These are phyloP conservation scores for Thelonectria discophora DNA, from an alignment of 2,329 filamentous ascomycete genomes.

Conservation along the genomic window DNA sequence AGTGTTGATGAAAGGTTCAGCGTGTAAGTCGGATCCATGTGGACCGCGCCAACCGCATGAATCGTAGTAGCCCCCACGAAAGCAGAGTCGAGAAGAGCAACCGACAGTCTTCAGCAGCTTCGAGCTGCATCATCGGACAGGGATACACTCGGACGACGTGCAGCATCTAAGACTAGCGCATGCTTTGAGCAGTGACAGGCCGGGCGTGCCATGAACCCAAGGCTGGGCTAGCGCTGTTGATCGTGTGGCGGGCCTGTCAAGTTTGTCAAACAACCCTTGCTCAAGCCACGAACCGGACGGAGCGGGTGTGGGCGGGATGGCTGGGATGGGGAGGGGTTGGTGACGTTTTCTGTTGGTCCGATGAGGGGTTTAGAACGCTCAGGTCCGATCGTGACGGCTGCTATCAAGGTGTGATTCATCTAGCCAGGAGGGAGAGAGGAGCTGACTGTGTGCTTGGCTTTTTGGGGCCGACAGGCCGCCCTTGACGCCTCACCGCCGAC, in stretches of 20 bases:
- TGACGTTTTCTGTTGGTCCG: background rate
- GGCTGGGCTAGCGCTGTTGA: conserved; percentile 13
- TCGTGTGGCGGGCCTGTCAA: conserved; percentile 17
- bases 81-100: conserved; percentile 3
- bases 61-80: conserved; percentile 4
- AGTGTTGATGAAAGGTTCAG: conserved; percentile 1
- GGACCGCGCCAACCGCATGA: conserved; percentile 15
- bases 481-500: background rate
- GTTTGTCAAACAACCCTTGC: background rate
- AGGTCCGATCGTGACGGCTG: background rate
- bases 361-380: background rate
- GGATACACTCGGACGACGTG: conserved; percentile 5
- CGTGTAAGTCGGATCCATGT: conserved; percentile 5
- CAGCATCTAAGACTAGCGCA: conserved; percentile 16
- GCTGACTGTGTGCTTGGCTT: background rate
- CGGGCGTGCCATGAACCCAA: background rate
- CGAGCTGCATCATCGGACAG: conserved; percentile 17
- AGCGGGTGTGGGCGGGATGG: background rate
- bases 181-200: background rate
- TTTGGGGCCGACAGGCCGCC: background rate
- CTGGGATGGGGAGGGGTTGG: background rate
- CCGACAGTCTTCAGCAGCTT: conserved; percentile 9
- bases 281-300: background rate
- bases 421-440: background rate
- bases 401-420: background rate